A percentile compares a stretch with the other conserved stretches of the same genome.
Conservation (phyloP, 495 filamentous ascomycete species). For the Astrocystis sublimbata region DNA sequence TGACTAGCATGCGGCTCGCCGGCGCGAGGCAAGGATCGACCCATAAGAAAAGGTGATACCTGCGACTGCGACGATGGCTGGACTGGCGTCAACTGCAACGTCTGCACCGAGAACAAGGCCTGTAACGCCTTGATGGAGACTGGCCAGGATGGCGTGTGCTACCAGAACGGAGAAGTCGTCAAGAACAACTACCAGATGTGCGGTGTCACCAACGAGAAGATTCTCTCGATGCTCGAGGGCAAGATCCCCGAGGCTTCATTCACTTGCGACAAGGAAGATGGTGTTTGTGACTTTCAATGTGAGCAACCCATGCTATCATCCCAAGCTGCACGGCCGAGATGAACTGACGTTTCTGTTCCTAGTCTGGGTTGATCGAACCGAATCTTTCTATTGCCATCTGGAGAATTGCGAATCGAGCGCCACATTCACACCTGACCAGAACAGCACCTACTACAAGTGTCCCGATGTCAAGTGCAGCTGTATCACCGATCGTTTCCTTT, state of each 20-base stretch:
- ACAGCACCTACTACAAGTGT: conserved; percentile 82
- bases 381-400: conserved; percentile 95
- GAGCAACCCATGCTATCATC: conserved; percentile 30
- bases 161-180: conserved; percentile 83
- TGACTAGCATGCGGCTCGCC: conserved; percentile 79
- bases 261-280: conserved; percentile 71
- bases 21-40: conserved; percentile 71
- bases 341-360: conserved; percentile 26
- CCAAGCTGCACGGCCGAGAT: conserved; percentile 28
- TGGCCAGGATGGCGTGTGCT: conserved; percentile 80
- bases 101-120: conserved; percentile 78
- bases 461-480: conserved; percentile 83
- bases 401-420: conserved; percentile 74
- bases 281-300: conserved; percentile 92
- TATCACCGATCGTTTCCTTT: conserved; percentile 88
- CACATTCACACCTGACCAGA: conserved; percentile 67
- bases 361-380: conserved; percentile 92
- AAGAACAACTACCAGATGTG: conserved; percentile 98
- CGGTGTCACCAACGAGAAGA: conserved; percentile 92
- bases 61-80: conserved; percentile 94
- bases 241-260: conserved; percentile 92
- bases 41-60: conserved; percentile 62
- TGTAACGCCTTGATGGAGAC: conserved; percentile 84
- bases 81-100: conserved; percentile 98
- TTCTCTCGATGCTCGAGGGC: conserved; percentile 79